Evolutionary conservation across 192 early-diverging fungal species (phyloP).

Genomic region (Gryganskiella cystojenkinii): DNA sequence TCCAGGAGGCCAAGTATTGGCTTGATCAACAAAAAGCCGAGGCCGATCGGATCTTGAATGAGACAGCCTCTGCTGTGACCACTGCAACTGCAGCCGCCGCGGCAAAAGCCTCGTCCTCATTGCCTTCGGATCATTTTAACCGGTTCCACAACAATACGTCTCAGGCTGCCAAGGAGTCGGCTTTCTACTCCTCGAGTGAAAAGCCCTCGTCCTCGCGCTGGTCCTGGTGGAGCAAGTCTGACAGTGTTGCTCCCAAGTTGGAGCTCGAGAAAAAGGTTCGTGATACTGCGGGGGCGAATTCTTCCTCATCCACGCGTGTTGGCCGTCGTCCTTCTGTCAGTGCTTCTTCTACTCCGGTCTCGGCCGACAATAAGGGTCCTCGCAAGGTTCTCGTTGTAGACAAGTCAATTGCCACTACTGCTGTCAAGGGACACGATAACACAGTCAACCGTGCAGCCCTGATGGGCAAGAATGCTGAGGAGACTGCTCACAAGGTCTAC

Average conservation of each 20-base stretch:
- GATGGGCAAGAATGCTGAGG: constrained; percentile 19
- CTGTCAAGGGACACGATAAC: constrained; percentile 31
- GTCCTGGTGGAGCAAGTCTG: constrained; percentile 29
- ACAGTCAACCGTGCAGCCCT: constrained; percentile 1
- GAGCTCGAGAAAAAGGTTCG: not conserved
- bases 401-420: constrained; percentile 28
- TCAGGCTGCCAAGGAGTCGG: constrained; percentile 7
- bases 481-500: constrained; percentile 41
- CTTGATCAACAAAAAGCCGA: constrained; percentile 5
- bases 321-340: too few species aligned
- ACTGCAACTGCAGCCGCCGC: not conserved
- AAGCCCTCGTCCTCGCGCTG: constrained; percentile 26
- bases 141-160: constrained; percentile 11
- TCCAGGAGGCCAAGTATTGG: constrained; percentile 6
- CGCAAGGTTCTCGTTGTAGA: constrained; percentile 29
- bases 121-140: constrained; percentile 6
- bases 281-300: not conserved
- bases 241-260: not conserved
- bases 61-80: constrained; percentile 4
- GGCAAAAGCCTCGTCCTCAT: not conserved
- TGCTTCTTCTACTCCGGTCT: too few species aligned
- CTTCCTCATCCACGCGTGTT: not conserved
- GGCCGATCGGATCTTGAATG: constrained; percentile 4
- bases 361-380: not conserved
- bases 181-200: constrained; percentile 9